Evolutionary conservation across 2,329 filamentous ascomycete species (phyloP), one percentile per base, ranked within the genome.

Genomic region (Dactylellina drechsleri): DNA sequence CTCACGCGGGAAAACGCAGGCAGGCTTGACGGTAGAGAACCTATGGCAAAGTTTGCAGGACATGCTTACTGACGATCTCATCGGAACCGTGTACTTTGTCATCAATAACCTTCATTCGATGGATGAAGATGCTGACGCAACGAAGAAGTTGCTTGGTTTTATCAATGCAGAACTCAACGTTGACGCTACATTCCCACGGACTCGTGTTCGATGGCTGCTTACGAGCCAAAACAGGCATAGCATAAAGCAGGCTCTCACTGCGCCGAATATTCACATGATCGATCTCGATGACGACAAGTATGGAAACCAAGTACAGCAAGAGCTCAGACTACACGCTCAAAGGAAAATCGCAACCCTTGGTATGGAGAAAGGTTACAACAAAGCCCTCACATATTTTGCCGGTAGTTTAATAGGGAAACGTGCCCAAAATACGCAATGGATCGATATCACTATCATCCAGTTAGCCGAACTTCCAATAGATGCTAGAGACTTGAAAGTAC

Each of bases 381-480:
- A 81, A 57, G 83, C 83, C 0, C 79, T 84, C 1, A 79, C 82
- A 3, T 84, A 83, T 67, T 84, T 83, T 65, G 82, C 82, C 0
- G 82, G 82, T 43, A 84, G 83, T 59, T 77, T 84, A 1, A 83
- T 84, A 4, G 83, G 83, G 0, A 82, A 80, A 41, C 79, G 83
- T 36, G 83, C 83, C 0, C 82, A 83, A 6, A 84, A 83, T 57
- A 83, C 82, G 0, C 82, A 83, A 28, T 84, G 83, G 83, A 83
- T 84, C 28, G 83, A 84, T 26, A 83, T 84, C 2, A 82, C 83
- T 0, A 83, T 81, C 36, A 81, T 83, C 58, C 82, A 83, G 20
- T 80, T 84, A 0, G 79, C 81, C n/a, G 82, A 83, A 16, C 78
- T 84, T 2, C 81, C 82, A 1, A 79, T 80, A 6, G 79, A 80